Percentiles rank a stretch among this genome's conserved stretches.
These are phyloP conservation scores for Lentinula guzmanii DNA, from an alignment of 768 basidiomycete species.

Conservation along the genomic window DNA sequence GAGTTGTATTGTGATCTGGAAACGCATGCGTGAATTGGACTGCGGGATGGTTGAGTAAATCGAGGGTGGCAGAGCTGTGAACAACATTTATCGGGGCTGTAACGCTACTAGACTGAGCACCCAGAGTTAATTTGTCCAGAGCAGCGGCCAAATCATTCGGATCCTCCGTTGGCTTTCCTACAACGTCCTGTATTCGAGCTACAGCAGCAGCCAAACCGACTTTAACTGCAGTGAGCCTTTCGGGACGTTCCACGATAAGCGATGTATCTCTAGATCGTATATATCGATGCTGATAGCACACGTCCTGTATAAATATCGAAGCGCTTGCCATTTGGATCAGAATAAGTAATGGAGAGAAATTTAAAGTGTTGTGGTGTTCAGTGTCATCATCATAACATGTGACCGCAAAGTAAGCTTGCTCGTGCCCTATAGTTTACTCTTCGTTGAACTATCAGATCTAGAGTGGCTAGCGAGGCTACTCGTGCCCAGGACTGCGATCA, in stretches of 20 bases:
- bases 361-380: background rate
- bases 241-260: slow-evolving; percentile 83
- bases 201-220: slow-evolving; percentile 78
- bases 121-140: slow-evolving; percentile 36
- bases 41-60: slow-evolving; percentile 54
- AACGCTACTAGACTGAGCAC: slow-evolving; percentile 6
- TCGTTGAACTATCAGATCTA: too few species aligned
- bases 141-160: slow-evolving; percentile 41
- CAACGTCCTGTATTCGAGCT: slow-evolving; percentile 55
- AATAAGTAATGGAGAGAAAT: background rate
- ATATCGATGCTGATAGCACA: slow-evolving; percentile 68
- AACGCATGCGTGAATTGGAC: slow-evolving; percentile 67
- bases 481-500: too few species aligned
- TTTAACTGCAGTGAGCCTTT: slow-evolving; percentile 80
- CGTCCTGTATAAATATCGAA: slow-evolving; percentile 56
- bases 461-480: too few species aligned
- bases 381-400: background rate
- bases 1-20: slow-evolving; percentile 26
- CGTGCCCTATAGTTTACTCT: too few species aligned
- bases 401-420: background rate
- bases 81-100: slow-evolving; percentile 28
- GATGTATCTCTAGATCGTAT: slow-evolving; percentile 74
- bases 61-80: slow-evolving; percentile 45
- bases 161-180: slow-evolving; percentile 9
- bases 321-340: background rate